Conservation (phyloP, 2,329 filamentous ascomycete genomes). For the Harringtonia aguacate region DNA sequence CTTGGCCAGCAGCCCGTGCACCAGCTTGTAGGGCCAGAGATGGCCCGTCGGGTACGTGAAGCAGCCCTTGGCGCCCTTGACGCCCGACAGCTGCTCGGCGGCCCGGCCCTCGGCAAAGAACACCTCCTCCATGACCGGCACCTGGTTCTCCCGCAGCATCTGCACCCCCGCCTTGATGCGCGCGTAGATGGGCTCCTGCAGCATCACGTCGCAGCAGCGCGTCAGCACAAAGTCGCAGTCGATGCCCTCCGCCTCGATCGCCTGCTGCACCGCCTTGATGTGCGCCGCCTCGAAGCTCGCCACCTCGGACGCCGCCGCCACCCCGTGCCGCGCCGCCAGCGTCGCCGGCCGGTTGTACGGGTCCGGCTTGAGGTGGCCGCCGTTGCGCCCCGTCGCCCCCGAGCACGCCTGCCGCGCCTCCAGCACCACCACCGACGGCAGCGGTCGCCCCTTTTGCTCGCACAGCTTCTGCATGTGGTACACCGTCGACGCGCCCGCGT, state of each 20-base stretch:
- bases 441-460: slow-evolving; percentile 1
- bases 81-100: slow-evolving; percentile 19
- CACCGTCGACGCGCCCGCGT: slow-evolving; percentile 30
- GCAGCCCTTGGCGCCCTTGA: slow-evolving; percentile 24
- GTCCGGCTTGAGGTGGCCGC: slow-evolving; percentile 23
- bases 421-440: slow-evolving; percentile 19
- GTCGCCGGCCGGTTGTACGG: not conserved
- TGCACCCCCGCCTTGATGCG: slow-evolving; percentile 19
- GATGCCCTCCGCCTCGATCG: slow-evolving; percentile 24
- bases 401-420: slow-evolving; percentile 25
- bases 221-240: slow-evolving; percentile 34
- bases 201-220: slow-evolving; percentile 26
- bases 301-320: slow-evolving; percentile 10
- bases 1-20: slow-evolving; percentile 8
- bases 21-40: slow-evolving; percentile 23
- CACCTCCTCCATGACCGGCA: slow-evolving; percentile 12
- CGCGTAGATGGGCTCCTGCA: slow-evolving; percentile 15
- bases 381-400: slow-evolving; percentile 26
- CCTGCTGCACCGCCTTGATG: slow-evolving; percentile 20
- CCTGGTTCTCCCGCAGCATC: slow-evolving; percentile 12
- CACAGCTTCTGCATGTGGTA: slow-evolving; percentile 25
- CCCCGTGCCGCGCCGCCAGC: slow-evolving; percentile 18
- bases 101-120: slow-evolving; percentile 18
- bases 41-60: slow-evolving; percentile 20
- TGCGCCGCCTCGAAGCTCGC: slow-evolving; percentile 19